Evolutionary conservation across 2,329 filamentous ascomycete species (phyloP).

Genomic region (Exophiala spinifera): DNA sequence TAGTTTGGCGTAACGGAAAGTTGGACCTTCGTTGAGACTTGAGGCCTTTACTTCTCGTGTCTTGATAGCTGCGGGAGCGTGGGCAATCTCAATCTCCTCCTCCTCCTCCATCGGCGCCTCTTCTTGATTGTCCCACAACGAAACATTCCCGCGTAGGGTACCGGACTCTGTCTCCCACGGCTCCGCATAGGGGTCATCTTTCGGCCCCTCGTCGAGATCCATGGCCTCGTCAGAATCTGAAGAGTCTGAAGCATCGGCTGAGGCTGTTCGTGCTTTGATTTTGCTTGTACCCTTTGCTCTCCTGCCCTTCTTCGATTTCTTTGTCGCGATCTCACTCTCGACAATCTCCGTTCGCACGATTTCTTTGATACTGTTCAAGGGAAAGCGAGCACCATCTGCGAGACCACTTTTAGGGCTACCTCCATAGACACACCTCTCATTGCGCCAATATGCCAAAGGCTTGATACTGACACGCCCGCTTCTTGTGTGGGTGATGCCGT

Average conservation of each 20-base stretch:
- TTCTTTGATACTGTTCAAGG: slow-evolving; percentile 70
- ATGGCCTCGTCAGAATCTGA: slow-evolving; percentile 40
- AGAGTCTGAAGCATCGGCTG: slow-evolving; percentile 11
- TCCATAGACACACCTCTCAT: slow-evolving; percentile 71
- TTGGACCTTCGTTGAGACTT: slow-evolving; percentile 32
- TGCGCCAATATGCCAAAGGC: slow-evolving; percentile 82
- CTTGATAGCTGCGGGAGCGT: slow-evolving; percentile 55
- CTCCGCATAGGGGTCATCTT: slow-evolving; percentile 35
- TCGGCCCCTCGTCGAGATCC: slow-evolving; percentile 35
- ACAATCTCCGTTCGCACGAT: slow-evolving; percentile 71
- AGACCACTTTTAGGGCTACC: slow-evolving; percentile 46
- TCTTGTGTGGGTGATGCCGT: slow-evolving; percentile 61
- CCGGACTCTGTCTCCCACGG: slow-evolving; percentile 46
- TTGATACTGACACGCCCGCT: slow-evolving; percentile 75
- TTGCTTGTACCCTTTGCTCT: slow-evolving; percentile 36
- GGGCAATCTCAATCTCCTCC: slow-evolving; percentile 55
- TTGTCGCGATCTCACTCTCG: slow-evolving; percentile 35
- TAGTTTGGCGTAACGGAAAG: slow-evolving; percentile 87
- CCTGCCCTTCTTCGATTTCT: slow-evolving; percentile 36
- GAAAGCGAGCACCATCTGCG: slow-evolving; percentile 51
- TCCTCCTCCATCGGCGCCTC: slow-evolving; percentile 40
- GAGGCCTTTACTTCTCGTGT: slow-evolving; percentile 60
- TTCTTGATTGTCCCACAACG: slow-evolving; percentile 42
- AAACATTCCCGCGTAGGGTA: slow-evolving; percentile 43
- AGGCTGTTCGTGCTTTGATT: not conserved